A percentile compares a stretch with the other conserved stretches of the same genome.
Evolutionary conservation across 257 asterid species (phyloP).

Genomic region (Solanum ossicruentum): DNA sequence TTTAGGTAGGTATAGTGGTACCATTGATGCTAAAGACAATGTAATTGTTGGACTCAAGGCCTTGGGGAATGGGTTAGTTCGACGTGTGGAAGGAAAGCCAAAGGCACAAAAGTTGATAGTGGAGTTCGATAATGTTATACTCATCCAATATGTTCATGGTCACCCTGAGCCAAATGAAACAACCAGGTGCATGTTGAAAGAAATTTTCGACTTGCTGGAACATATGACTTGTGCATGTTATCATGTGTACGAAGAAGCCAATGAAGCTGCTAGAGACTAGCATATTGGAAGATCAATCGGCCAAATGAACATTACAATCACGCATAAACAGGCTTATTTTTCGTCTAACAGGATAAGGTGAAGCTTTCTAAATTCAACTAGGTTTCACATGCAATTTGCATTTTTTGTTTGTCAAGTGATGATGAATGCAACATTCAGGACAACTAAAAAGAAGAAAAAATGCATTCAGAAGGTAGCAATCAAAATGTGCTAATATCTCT

Average conservation of each 20-base stretch:
- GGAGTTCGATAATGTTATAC: neutral
- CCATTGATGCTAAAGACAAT: neutral
- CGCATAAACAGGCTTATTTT: neutral
- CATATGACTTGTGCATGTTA: neutral
- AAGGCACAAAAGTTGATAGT: neutral
- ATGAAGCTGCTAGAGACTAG: neutral
- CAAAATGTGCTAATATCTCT: too few species aligned
- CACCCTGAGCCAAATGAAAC: neutral
- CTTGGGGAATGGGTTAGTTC: neutral
- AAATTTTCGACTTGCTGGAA: neutral
- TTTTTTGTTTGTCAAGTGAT: neutral
- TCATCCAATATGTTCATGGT: neutral
- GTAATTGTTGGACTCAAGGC: neutral
- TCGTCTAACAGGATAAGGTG: neutral
- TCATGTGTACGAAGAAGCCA: neutral
- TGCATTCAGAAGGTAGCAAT: too few species aligned
- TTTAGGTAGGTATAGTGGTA: neutral
- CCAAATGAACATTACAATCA: neutral
- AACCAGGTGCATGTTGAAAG: neutral
- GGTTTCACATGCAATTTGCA: neutral
- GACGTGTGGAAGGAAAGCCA: neutral
- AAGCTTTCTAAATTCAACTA: neutral
- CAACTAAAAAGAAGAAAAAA: too few species aligned
- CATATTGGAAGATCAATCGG: too few species aligned
- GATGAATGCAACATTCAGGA: too few species aligned